Base-by-base conservation (phyloP, 768 basidiomycete species). In the Tephrocybe sp. region DNA sequence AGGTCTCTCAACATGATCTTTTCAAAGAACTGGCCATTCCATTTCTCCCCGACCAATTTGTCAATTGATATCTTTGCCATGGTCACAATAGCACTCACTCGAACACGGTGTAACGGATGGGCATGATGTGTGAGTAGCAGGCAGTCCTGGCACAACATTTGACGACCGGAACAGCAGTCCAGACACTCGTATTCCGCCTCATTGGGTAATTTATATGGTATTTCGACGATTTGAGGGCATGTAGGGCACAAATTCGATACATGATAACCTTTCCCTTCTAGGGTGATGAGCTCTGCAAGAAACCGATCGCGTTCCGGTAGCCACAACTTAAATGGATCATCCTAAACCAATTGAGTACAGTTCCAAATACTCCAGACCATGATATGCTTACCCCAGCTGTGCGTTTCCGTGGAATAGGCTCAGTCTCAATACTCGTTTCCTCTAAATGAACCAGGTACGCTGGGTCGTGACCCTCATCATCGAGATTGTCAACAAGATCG, bases 11-110 rank as follows among this genome's bases (percentile, higher is more conserved):
- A 46, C 1, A 11, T 41, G 3, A 11, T n/a, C 9, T 31, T 42
- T 9, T 46, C 44, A 13, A 52, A 52, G 31, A 52, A 46, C 3
- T 13, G 19, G 16, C 50, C 31, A 21, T 52, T 52, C 50, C 50
- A 52, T 7, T 34, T 7, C 33, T 12, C 15, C 4, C n/a, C n/a
- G n/a, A 34, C 4, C 15, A 4, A n/a, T 15, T 5, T 5, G 11
- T 34, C 33, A 34, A 15, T 15, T 34, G 8, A 34, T 12, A 7
- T 9, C 8, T 4, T 7, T 5, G 15, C 8, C 8, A 15, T 29
- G 33, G 15, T 9, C 15, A n/a, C 4, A 34, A 34, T 11, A 5
- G 15, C 42, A 27, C 30, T 29, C 6, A 45, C 49, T 30, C 21
- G 1, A 15, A 50, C 38, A 19, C 25, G 42, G 18, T 50, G 49